Evolutionary conservation across 805 yeast genomes (phyloP), one percentile per base, ranked within the genome.

Genomic region (Starmera amethionina): DNA sequence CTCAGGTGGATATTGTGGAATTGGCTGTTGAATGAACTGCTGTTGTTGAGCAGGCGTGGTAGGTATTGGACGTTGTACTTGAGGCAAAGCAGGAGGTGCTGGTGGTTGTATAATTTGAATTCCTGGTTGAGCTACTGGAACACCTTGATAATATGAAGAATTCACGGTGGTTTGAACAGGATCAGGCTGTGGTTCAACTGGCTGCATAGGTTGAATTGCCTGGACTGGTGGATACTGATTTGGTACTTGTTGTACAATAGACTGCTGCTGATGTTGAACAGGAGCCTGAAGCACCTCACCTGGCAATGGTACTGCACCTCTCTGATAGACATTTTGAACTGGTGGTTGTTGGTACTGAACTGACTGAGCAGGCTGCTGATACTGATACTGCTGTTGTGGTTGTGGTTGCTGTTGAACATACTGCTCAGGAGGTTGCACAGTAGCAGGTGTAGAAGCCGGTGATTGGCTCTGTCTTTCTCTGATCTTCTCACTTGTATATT

Each of bases 401-500:
- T 19, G 39, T 4, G 46, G 41, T 18, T 33, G 25, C 15, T 40
- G 40, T 16, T 16, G 33, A 5, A 36, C 18, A 18, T 30, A 28
- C 4, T 18, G 14, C 30, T 28, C 27, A 19, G 42, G 28, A 28
- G 30, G 19, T 36, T 19, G 34, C 3, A 28, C 9, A 12, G n/a
- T 28, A 22, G 38, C 19, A 38, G 39, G n/a, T 37, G 36, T 12
- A 14, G 37, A 25, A 19, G n/a, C 30, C 13, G 37, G 7, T 3
- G 19, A 16, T 6, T 8, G 32, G 10, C 15, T 8, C n/a, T 28
- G 33, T 10, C 15, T 15, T 10, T 15, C 11, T 6, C 32, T 29
- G 3, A 30, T 31, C 16, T 55, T 55, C 37, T 47, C 50, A 32
- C 55, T 46, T 9, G 47, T 48, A 40, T 59, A 59, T 41, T 60